These are phyloP conservation scores for Cafeteria roenbergensis DNA, from an alignment of 108 stramenopile species.

Conservation along the genomic window DNA sequence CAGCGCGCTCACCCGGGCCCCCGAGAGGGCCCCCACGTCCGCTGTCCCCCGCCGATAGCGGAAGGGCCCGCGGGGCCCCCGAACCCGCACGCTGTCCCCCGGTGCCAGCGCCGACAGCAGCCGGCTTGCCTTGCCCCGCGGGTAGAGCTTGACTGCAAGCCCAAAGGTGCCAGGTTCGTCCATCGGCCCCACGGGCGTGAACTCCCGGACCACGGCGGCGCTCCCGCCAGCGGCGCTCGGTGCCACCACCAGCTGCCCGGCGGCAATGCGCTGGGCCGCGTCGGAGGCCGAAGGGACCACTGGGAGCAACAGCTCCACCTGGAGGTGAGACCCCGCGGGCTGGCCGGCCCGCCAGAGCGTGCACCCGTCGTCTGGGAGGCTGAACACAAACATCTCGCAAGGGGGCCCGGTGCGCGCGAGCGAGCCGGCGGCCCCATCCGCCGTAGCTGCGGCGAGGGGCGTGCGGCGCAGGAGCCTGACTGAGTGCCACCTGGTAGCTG, in stretches of 20 bases:
- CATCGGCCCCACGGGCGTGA: neutral
- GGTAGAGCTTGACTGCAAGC: neutral
- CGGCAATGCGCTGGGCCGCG: neutral
- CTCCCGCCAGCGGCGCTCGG: neutral
- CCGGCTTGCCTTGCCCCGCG: neutral
- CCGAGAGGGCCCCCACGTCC: neutral
- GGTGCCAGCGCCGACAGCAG: neutral
- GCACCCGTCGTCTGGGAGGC: neutral
- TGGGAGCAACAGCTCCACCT: neutral
- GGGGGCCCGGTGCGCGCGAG: too few species aligned
- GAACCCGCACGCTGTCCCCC: neutral
- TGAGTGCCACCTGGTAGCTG: neutral
- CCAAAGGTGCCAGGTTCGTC: neutral
- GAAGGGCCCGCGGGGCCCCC: neutral
- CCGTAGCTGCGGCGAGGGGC: too few species aligned
- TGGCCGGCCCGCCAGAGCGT: neutral
- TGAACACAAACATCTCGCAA: too few species aligned
- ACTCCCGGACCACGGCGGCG: neutral
- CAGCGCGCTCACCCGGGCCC: neutral
- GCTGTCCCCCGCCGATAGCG: neutral
- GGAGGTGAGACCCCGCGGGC: neutral
- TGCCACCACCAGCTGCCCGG: neutral
- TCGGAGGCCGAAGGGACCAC: too few species aligned
- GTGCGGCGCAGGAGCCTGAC: too few species aligned
- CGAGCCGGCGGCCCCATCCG: too few species aligned